These are phyloP conservation scores for Artemisia princeps DNA, from an alignment of 140 eudicot genomes.

Conservation along the genomic window DNA sequence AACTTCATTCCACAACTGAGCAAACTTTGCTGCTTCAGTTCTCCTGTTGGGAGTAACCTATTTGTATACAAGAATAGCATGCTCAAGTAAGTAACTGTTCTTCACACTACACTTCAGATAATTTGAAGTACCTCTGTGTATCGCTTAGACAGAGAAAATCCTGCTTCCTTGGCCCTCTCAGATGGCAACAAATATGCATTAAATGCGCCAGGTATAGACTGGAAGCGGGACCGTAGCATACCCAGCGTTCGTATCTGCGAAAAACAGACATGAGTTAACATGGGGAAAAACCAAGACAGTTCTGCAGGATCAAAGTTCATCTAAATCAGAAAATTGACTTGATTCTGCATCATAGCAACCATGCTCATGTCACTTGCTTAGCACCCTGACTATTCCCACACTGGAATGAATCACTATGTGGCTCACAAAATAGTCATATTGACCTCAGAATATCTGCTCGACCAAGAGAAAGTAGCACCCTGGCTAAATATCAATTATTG, in stretches of 20 bases:
- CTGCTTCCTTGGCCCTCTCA: constrained; percentile 48
- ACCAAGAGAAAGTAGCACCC: not conserved
- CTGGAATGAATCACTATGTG: not conserved
- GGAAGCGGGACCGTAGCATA: constrained; percentile 93
- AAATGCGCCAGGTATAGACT: constrained; percentile 96
- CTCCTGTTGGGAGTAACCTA: constrained; percentile 75
- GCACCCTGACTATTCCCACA: not conserved
- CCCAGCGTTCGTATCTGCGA: constrained; percentile 79
- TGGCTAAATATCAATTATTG: too few species aligned
- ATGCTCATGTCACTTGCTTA: constrained; percentile 6
- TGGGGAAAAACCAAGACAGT: constrained; percentile 18
- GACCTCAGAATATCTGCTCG: not conserved
- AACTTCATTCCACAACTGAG: constrained; percentile 95
- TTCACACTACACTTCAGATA: constrained; percentile 19
- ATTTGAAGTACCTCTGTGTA: constrained; percentile 53
- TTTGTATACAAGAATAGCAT: constrained; percentile 12
- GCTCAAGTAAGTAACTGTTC: constrained; percentile 19
- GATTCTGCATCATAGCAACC: not conserved
- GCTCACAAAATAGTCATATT: not conserved
- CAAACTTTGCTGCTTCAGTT: constrained; percentile 92
- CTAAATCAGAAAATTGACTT: constrained; percentile 3
- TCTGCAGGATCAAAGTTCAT: constrained; percentile 6
- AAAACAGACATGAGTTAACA: constrained; percentile 20
- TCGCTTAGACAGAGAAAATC: constrained; percentile 67
- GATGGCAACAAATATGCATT: constrained; percentile 73